A percentile compares a stretch with the other conserved stretches of the same genome.
These are phyloP conservation scores for Eucalyptus pauciflora DNA, from an alignment of 345 rosid species.

Conservation along the genomic window DNA sequence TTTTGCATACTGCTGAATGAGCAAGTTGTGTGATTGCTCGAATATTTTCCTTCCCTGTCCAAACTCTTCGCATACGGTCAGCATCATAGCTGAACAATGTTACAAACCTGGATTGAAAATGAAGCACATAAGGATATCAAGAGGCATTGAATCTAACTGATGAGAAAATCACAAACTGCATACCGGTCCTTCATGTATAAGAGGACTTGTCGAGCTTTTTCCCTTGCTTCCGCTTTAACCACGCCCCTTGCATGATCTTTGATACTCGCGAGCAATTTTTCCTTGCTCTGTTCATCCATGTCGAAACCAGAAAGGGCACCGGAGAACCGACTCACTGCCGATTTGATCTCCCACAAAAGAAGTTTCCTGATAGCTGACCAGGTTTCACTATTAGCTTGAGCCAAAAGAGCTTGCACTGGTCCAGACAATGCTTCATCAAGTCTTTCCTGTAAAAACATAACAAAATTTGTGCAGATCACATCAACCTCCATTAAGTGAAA, in stretches of 20 bases:
- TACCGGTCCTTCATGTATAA: slow-evolving; percentile 79
- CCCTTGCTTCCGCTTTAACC: slow-evolving; percentile 72
- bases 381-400: slow-evolving; percentile 64
- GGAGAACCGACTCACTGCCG: slow-evolving; percentile 53
- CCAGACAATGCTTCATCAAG: slow-evolving; percentile 51
- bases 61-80: slow-evolving; percentile 88
- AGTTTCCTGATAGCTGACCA: slow-evolving; percentile 84
- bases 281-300: slow-evolving; percentile 38
- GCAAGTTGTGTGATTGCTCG: slow-evolving; percentile 83
- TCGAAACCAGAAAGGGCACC: slow-evolving; percentile 62
- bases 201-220: slow-evolving; percentile 69
- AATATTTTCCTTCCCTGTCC: slow-evolving; percentile 98
- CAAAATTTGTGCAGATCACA: background rate
- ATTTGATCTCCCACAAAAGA: slow-evolving; percentile 41
- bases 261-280: slow-evolving; percentile 37
- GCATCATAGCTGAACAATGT: slow-evolving; percentile 78
- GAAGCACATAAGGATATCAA: background rate
- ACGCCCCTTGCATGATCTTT: slow-evolving; percentile 55
- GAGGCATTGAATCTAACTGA: background rate
- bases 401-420: slow-evolving; percentile 78
- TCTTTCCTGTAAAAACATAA: slow-evolving; percentile 30
- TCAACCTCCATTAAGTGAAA: background rate
- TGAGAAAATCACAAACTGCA: background rate
- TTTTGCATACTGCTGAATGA: slow-evolving; percentile 61
- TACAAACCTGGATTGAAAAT: slow-evolving; percentile 51